Evolutionary conservation across 257 asterid genomes (phyloP).

Genomic region (Solanum pimpinellifolium): DNA sequence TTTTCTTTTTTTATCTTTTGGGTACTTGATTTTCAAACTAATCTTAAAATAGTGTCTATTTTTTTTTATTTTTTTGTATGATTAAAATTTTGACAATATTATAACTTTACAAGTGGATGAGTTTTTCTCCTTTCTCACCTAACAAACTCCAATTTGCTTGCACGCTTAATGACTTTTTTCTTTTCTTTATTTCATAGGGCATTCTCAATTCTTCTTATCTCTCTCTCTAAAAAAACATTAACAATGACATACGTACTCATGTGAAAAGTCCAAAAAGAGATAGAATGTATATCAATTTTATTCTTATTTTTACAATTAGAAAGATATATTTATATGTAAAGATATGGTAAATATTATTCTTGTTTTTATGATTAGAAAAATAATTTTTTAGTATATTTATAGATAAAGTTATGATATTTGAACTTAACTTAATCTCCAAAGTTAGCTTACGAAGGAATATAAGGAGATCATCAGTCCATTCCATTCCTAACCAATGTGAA

Average conservation of each 20-base stretch:
- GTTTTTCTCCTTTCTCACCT: slow-evolving; percentile 4
- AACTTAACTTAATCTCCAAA: too few relatives aligned
- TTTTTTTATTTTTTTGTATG: neutral
- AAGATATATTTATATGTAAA: too few relatives aligned
- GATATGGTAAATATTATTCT: too few relatives aligned
- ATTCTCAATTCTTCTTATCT: neutral
- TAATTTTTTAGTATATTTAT: too few relatives aligned
- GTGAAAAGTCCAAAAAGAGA: neutral
- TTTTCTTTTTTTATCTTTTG: neutral
- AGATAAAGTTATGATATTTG: too few relatives aligned
- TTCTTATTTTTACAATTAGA: too few relatives aligned
- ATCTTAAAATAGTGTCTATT: neutral
- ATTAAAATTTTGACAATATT: neutral
- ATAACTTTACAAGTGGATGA: neutral
- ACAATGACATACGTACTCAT: neutral
- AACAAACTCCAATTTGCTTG: slow-evolving; percentile 2
- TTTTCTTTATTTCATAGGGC: neutral
- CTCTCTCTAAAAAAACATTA: neutral
- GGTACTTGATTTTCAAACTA: neutral
- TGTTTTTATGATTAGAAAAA: too few relatives aligned
- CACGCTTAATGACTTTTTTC: neutral
- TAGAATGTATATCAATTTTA: too few relatives aligned
- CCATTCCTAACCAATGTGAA: too few relatives aligned
- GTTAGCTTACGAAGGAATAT: too few relatives aligned
- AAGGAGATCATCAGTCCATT: too few relatives aligned